Base-by-base conservation (phyloP, 768 basidiomycete genomes). In the Neoboletus brunneissimus region DNA sequence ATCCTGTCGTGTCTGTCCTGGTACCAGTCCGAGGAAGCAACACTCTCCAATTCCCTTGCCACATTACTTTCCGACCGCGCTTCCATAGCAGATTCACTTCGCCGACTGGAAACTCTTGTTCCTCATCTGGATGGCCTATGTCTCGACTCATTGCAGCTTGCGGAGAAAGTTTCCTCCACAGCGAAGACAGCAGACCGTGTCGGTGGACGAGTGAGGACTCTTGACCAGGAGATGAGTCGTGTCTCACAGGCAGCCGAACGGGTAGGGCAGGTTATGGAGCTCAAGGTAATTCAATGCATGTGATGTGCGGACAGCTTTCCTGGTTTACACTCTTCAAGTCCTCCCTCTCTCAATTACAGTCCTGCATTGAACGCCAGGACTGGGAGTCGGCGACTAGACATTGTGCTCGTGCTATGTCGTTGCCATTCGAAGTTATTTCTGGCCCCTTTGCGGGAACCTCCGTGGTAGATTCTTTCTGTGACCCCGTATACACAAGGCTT, bases 321-420 rank as follows among this genome's bases (percentile, higher is more conserved):
- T 59, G 32, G 27, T 46, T 65, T 18, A 66, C 56, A 16, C 31
- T 73, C 70, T 35, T 54, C 72, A 75, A 93, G 81, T 82, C 82
- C 0, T 88, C 96, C 1, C 72, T 89, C 42, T 70, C 76, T 5
- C 79, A 78, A 22, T 71, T 88, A 15, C 77, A 82, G 45, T 63
- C 75, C 11, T 75, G 83, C 15, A 94, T 98, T 31, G 86, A 89
- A 31, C 77, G 76, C 44, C 83, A 90, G 61, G 97, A 98, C 66
- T 99, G 97, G 97, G 97, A 99, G 70, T 83, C 90, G 3, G 97
- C 97, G 4, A 86, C 94, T 0, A 81, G 93, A 55, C 88, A 93
- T 66, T 96, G 95, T 72, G 86, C 91, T 32, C 79, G 93, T 22
- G 96, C 94, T 2, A 95, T 96, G 89, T 77, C 88, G 0, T 76